Percentiles rank a stretch among this genome's conserved stretches.
These are phyloP conservation scores for Suillus cothurnatus DNA, from an alignment of 768 basidiomycete genomes.

Conservation along the genomic window DNA sequence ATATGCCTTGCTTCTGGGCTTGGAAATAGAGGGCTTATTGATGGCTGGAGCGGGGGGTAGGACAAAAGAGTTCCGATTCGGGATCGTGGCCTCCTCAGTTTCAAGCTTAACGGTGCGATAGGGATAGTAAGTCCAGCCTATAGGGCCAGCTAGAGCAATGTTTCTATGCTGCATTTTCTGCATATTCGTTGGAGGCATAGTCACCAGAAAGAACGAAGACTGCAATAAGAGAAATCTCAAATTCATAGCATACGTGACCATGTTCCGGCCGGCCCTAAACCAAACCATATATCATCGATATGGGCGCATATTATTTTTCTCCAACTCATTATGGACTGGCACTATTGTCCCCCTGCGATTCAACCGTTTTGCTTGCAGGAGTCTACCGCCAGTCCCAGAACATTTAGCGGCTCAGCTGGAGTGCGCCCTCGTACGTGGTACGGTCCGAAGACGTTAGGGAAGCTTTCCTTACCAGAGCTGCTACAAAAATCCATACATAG, in stretches of 20 bases:
- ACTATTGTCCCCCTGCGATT: constrained; percentile 40
- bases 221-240: background rate
- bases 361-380: constrained; percentile 27
- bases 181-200: background rate
- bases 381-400: constrained; percentile 39
- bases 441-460: constrained; percentile 20
- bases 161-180: too few relatives aligned
- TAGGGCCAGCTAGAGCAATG: too few relatives aligned
- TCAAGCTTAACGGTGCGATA: background rate
- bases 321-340: constrained; percentile 37
- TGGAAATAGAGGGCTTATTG: background rate
- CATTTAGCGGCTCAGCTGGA: constrained; percentile 27
- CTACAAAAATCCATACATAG: constrained; percentile 21
- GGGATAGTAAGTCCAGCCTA: too few relatives aligned
- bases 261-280: constrained; percentile 1
- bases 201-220: background rate
- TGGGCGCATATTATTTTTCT: background rate
- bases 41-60: background rate
- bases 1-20: background rate
- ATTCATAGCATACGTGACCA: background rate
- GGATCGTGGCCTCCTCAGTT: background rate
- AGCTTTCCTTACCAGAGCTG: constrained; percentile 37
- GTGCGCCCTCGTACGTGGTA: constrained; percentile 23
- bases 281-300: background rate
- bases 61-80: background rate